A percentile compares a stretch with the other conserved stretches of the same genome.
These are phyloP conservation scores for Pistacia integerrima DNA, from an alignment of 345 rosid genomes.

Conservation along the genomic window DNA sequence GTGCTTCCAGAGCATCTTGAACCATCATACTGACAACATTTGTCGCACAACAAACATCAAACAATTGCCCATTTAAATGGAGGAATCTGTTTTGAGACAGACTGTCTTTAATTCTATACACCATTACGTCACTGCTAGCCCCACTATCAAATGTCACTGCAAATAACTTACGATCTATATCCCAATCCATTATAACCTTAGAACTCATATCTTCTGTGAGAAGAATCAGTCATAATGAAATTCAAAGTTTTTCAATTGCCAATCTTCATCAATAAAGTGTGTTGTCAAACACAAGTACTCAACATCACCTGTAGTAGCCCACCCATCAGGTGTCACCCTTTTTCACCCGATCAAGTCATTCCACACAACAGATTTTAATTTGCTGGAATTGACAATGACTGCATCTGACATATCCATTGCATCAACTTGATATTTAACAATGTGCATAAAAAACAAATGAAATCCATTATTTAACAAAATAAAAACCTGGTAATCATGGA, in stretches of 20 bases:
- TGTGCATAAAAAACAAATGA: constrained; percentile 10
- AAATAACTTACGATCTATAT: constrained; percentile 74
- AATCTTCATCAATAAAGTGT: constrained; percentile 65
- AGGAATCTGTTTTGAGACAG: constrained; percentile 72
- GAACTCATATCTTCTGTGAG: constrained; percentile 64
- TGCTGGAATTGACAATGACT: constrained; percentile 66
- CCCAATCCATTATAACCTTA: constrained; percentile 82
- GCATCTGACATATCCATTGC: constrained; percentile 84
- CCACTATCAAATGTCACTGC: constrained; percentile 59
- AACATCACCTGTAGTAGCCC: constrained; percentile 53
- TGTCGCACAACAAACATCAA: constrained; percentile 62
- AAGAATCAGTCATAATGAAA: constrained; percentile 54
- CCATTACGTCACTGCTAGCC: constrained; percentile 44
- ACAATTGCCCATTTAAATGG: constrained; percentile 60
- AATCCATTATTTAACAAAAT: neutral
- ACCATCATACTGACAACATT: constrained; percentile 63
- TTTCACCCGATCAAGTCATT: constrained; percentile 78
- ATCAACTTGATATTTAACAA: constrained; percentile 25
- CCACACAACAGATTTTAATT: constrained; percentile 86
- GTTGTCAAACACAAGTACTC: constrained; percentile 61
- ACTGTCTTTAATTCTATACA: constrained; percentile 59
- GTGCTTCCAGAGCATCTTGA: constrained; percentile 53
- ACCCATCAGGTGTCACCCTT: constrained; percentile 64
- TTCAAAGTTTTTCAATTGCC: constrained; percentile 58
- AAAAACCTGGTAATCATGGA: too few relatives aligned